Evolutionary conservation across 345 rosid genomes (phyloP).

Genomic region (Streptanthus diversifolius): DNA sequence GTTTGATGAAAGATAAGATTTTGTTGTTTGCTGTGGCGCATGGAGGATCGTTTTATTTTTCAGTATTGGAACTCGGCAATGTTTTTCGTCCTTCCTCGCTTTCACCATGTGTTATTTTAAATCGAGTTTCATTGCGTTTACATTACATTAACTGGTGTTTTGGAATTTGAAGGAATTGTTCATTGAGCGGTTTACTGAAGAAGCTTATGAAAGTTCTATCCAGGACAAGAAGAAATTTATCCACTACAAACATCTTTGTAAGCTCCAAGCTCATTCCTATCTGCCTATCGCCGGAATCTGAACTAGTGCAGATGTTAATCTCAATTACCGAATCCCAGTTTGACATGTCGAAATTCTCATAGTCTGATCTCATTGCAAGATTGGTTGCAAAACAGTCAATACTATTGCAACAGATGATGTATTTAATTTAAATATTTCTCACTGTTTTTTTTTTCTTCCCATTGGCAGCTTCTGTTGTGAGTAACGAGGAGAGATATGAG

Average conservation of each 20-base stretch:
- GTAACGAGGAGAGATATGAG: conserved; percentile 55
- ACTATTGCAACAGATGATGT: neutral
- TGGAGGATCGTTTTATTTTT: neutral
- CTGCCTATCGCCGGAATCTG: neutral
- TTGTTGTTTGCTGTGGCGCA: neutral
- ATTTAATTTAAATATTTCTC: neutral
- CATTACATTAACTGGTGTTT: neutral
- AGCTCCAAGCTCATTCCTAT: conserved; percentile 1
- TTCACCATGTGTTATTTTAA: neutral
- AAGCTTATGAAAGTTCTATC: conserved; percentile 49
- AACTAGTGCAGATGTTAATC: neutral
- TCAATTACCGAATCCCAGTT: neutral
- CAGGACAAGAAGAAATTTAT: conserved; percentile 56
- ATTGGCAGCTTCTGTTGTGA: conserved; percentile 64
- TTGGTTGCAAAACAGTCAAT: neutral
- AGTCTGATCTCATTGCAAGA: neutral
- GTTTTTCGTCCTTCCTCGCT: neutral
- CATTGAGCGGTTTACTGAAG: conserved; percentile 59
- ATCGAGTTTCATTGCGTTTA: neutral
- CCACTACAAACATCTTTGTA: conserved; percentile 74
- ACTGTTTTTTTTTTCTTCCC: neutral
- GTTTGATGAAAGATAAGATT: neutral
- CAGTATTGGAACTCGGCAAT: neutral
- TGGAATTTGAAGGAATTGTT: conserved; percentile 61
- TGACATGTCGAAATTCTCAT: neutral